Percentiles rank a stretch among this genome's conserved stretches.
These are phyloP conservation scores for Solanum corneliomulleri DNA, from an alignment of 257 asterid species.

Conservation along the genomic window DNA sequence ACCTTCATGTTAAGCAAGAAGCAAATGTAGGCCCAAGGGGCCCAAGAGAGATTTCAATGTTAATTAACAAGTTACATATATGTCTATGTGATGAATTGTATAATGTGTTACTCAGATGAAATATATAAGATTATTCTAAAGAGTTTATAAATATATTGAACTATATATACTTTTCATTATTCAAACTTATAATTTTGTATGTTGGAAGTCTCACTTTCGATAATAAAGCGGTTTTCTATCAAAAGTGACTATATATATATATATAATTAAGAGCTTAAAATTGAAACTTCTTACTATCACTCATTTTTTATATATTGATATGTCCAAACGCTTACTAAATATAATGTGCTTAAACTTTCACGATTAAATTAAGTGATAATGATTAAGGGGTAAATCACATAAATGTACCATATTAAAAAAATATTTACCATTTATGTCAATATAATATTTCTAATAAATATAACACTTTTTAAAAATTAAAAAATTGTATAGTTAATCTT, in stretches of 20 bases:
- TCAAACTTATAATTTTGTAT: background rate
- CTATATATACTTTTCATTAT: too few species aligned
- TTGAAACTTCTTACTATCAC: background rate
- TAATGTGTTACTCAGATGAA: background rate
- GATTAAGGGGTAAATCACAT: too few species aligned
- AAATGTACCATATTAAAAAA: too few species aligned
- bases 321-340: background rate
- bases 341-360: background rate
- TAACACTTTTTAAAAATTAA: too few species aligned
- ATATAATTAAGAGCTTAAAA: fast-evolving
- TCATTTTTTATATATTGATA: background rate
- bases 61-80: background rate
- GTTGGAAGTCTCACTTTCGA: fast-evolving
- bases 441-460: too few species aligned
- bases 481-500: too few species aligned
- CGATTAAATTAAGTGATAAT: background rate
- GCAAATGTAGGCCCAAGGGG: background rate
- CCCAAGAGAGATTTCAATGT: background rate
- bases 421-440: too few species aligned
- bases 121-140: background rate
- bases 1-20: background rate
- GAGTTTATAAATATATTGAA: background rate
- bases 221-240: fast-evolving
- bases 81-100: background rate
- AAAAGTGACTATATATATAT: background rate